These are phyloP conservation scores for Bruguiera sexangula DNA, from an alignment of 345 rosid genomes.

Conservation along the genomic window DNA sequence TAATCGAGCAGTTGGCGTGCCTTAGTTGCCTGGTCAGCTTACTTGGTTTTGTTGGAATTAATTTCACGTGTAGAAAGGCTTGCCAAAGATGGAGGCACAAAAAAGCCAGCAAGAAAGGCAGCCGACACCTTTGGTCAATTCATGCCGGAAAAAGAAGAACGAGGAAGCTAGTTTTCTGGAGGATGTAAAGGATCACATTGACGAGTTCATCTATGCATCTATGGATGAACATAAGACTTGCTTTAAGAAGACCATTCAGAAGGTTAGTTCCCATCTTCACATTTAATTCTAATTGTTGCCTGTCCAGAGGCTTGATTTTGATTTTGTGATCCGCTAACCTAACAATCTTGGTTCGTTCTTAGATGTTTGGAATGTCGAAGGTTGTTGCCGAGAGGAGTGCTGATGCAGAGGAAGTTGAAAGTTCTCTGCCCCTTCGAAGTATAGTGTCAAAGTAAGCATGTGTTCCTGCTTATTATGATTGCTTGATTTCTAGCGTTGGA, in stretches of 20 bases:
- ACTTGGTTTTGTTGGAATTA: not conserved
- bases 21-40: too few species aligned
- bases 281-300: not conserved
- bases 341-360: conserved; percentile 10
- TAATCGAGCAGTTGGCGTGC: too few species aligned
- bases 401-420: conserved; percentile 60
- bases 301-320: too few species aligned
- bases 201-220: conserved; percentile 77
- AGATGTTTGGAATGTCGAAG: conserved; percentile 47
- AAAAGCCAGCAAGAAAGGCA: not conserved
- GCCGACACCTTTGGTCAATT: conserved; percentile 30
- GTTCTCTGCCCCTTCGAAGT: conserved; percentile 57
- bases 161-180: conserved; percentile 72
- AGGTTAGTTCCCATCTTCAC: conserved; percentile 38
- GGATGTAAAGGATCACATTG: conserved; percentile 81
- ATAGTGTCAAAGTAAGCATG: conserved; percentile 42
- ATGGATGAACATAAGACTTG: conserved; percentile 86
- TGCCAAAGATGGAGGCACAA: not conserved
- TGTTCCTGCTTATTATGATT: not conserved
- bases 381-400: conserved; percentile 60
- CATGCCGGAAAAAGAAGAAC: conserved; percentile 68
- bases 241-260: conserved; percentile 66
- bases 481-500: not conserved
- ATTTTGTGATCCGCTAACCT: not conserved
- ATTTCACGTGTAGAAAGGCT: not conserved